These are phyloP conservation scores for Gaillardinia entomophila DNA, from an alignment of 805 yeast genomes.

Conservation along the genomic window DNA sequence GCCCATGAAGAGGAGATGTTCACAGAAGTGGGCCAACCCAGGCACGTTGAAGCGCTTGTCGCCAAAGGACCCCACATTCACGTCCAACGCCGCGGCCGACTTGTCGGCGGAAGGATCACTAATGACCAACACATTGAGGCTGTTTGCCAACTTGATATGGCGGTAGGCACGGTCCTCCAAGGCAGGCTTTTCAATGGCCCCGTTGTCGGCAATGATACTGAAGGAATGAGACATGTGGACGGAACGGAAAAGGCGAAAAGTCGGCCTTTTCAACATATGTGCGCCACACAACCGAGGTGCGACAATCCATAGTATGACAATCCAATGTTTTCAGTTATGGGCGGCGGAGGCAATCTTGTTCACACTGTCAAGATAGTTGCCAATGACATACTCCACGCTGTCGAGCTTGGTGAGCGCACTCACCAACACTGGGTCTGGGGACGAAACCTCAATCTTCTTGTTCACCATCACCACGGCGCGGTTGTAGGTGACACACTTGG, in stretches of 20 bases:
- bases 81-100: constrained; percentile 76
- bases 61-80: constrained; percentile 69
- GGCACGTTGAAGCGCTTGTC: constrained; percentile 56
- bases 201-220: constrained; percentile 22
- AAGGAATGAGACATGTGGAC: constrained; percentile 1
- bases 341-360: constrained; percentile 13
- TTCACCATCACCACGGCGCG: constrained; percentile 47
- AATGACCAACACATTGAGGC: constrained; percentile 55
- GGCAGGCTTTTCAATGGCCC: constrained; percentile 38
- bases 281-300: too few relatives aligned
- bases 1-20: constrained; percentile 70
- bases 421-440: constrained; percentile 63
- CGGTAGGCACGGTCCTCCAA: constrained; percentile 76
- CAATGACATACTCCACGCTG: constrained; percentile 48
- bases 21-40: constrained; percentile 73
- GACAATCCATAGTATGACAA: too few relatives aligned
- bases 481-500: constrained; percentile 57
- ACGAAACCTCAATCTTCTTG: constrained; percentile 53
- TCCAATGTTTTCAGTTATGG: too few relatives aligned
- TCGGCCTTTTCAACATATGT: too few relatives aligned
- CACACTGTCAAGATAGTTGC: constrained; percentile 22
- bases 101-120: constrained; percentile 68
- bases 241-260: too few relatives aligned
- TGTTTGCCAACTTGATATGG: constrained; percentile 51
- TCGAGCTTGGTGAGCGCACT: constrained; percentile 60